Percentiles rank a stretch among this genome's conserved stretches.
Evolutionary conservation across 148 eudicot species (phyloP).

Genomic region (Bassia scoparia): DNA sequence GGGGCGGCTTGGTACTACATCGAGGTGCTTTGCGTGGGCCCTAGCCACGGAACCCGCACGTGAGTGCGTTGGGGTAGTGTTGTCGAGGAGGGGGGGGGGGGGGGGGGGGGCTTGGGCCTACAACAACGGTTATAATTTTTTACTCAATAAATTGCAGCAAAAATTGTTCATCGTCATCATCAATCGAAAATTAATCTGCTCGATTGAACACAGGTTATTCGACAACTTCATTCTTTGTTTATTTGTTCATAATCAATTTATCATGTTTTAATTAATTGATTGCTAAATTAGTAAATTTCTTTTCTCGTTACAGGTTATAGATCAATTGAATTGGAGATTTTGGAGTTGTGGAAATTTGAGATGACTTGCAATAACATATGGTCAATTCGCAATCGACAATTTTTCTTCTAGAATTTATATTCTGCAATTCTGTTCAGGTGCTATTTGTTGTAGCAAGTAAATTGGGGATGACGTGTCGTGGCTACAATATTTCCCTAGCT

Average conservation of each 20-base stretch:
- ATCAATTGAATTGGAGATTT: not conserved
- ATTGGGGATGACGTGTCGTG: too few relatives aligned
- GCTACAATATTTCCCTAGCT: too few relatives aligned
- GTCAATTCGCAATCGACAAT: not conserved
- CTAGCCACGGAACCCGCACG: too few relatives aligned
- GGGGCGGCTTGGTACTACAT: too few relatives aligned
- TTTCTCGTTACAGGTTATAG: not conserved
- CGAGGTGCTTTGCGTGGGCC: too few relatives aligned
- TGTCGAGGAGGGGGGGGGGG: too few relatives aligned
- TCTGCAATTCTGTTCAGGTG: not conserved
- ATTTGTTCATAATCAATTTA: not conserved
- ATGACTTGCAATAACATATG: not conserved
- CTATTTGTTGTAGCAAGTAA: too few relatives aligned
- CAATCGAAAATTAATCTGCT: not conserved
- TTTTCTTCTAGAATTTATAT: not conserved
- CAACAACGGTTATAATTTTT: too few relatives aligned
- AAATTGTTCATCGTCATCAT: not conserved
- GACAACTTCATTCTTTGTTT: not conserved
- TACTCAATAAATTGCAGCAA: not conserved
- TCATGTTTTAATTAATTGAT: conserved; percentile 1
- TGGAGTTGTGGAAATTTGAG: not conserved
- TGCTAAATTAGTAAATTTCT: not conserved
- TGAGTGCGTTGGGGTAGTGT: too few relatives aligned
- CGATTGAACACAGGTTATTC: not conserved
- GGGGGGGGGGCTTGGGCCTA: too few relatives aligned